Percentiles rank a stretch among this genome's conserved stretches.
Conservation (phyloP, 768 basidiomycete genomes). For the Leccinum pellstonianum region DNA sequence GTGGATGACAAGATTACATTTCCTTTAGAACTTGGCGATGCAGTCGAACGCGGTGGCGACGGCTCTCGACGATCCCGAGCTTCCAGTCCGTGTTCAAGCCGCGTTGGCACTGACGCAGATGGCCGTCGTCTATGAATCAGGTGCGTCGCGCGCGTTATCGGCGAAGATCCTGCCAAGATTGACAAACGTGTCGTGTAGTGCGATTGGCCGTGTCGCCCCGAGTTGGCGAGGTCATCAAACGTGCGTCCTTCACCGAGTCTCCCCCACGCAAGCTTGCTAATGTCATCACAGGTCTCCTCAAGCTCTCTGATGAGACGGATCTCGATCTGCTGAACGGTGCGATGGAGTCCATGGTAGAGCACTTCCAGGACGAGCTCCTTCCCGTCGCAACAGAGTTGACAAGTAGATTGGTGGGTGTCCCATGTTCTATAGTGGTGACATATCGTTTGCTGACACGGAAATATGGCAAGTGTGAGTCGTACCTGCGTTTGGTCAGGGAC, state of each 20-base stretch:
- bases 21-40: conserved; percentile 53
- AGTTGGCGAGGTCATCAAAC: conserved; percentile 86
- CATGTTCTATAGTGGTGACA: not conserved
- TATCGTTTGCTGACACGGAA: not conserved
- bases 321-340: conserved; percentile 78
- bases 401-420: conserved; percentile 61
- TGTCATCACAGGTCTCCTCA: conserved; percentile 64
- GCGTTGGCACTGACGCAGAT: conserved; percentile 78
- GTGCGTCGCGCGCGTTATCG: conserved; percentile 36
- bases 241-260: conserved; percentile 36
- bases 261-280: not conserved
- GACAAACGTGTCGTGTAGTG: conserved; percentile 42
- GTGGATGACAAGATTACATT: not conserved
- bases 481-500: conserved; percentile 75
- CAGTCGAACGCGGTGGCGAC: conserved; percentile 43
- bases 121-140: conserved; percentile 59
- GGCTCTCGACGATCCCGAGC: no score
- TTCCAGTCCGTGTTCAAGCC: conserved; percentile 80
- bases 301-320: conserved; percentile 89
- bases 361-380: conserved; percentile 78
- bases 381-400: conserved; percentile 63
- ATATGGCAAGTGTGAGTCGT: conserved; percentile 67
- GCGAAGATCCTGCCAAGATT: not conserved
- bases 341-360: conserved; percentile 86
- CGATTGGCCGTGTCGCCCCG: conserved; percentile 66